These are phyloP conservation scores for Debaryomyces castellii DNA, from an alignment of 805 yeast species.

Conservation along the genomic window DNA sequence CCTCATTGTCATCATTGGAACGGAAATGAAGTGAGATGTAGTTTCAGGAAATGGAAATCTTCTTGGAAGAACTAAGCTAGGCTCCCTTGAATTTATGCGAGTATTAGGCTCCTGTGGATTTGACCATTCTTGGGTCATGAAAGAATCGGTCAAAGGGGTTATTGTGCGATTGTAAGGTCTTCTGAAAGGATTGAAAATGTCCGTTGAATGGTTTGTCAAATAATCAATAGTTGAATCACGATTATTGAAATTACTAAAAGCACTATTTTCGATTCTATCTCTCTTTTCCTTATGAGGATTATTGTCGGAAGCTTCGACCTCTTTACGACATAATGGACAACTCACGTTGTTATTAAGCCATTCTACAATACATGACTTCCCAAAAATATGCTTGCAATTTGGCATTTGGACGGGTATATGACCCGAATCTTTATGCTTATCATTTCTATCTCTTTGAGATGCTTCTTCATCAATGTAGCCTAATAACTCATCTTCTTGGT, in stretches of 20 bases:
- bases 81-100: slow-evolving; percentile 14
- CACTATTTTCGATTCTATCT: slow-evolving; percentile 12
- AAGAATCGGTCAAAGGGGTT: slow-evolving; percentile 40
- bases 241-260: slow-evolving; percentile 15
- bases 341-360: slow-evolving; percentile 41
- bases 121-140: slow-evolving; percentile 35
- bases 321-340: slow-evolving; percentile 43
- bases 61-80: slow-evolving; percentile 30
- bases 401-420: slow-evolving; percentile 43
- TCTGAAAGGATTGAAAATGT: slow-evolving; percentile 36
- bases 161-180: slow-evolving; percentile 34
- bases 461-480: slow-evolving; percentile 21
- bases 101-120: slow-evolving; percentile 16
- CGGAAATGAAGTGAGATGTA: slow-evolving; percentile 4
- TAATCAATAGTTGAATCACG: slow-evolving; percentile 20
- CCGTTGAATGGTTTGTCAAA: slow-evolving; percentile 29
- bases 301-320: slow-evolving; percentile 26
- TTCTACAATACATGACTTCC: slow-evolving; percentile 39
- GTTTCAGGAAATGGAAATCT: slow-evolving; percentile 26
- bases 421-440: slow-evolving; percentile 10
- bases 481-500: slow-evolving; percentile 25
- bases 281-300: slow-evolving; percentile 15
- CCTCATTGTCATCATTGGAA: slow-evolving; percentile 4
- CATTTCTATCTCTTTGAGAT: slow-evolving; percentile 9
- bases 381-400: slow-evolving; percentile 41